Percentiles rank a stretch among this genome's conserved stretches.
Evolutionary conservation across 208 protist genomes (phyloP).

Genomic region (Porcisia hertigi): DNA sequence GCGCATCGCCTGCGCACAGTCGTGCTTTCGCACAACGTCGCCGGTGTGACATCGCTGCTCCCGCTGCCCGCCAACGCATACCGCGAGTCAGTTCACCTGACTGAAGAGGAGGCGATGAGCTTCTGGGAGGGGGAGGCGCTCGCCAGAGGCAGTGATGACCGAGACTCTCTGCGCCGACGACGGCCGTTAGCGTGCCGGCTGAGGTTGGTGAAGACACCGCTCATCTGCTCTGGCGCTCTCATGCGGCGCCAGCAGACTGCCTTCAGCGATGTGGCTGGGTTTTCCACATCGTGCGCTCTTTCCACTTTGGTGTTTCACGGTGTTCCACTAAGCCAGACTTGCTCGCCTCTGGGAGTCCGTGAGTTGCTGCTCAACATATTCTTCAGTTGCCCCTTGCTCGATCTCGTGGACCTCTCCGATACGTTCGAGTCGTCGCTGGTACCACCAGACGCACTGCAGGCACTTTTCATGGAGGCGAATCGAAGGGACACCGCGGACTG

Average conservation of each 20-base stretch:
- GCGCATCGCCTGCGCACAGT: conserved; percentile 51
- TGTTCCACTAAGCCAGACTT: conserved; percentile 62
- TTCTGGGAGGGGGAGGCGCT: not conserved
- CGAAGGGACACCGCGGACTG: conserved; percentile 14
- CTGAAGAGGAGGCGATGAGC: not conserved
- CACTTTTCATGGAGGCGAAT: conserved; percentile 31
- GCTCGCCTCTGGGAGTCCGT: conserved; percentile 59
- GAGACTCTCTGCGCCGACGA: not conserved
- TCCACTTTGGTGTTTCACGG: conserved; percentile 41
- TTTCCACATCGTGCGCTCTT: conserved; percentile 40
- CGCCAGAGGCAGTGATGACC: not conserved
- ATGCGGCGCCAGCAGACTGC: conserved; percentile 21
- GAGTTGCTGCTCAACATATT: conserved; percentile 79
- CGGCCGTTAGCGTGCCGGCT: conserved; percentile 13
- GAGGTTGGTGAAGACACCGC: conserved; percentile 21
- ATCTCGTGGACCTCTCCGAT: conserved; percentile 53
- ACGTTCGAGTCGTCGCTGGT: conserved; percentile 56
- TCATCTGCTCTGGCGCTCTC: conserved; percentile 36
- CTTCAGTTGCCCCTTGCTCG: conserved; percentile 62
- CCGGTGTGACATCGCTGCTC: conserved; percentile 31
- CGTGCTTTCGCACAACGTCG: conserved; percentile 46
- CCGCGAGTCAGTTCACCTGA: conserved; percentile 10
- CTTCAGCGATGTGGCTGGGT: conserved; percentile 31
- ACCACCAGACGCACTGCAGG: conserved; percentile 22
- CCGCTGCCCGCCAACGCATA: conserved; percentile 21